These are phyloP conservation scores for Trametes villosa DNA, from an alignment of 768 basidiomycete genomes.

Conservation along the genomic window DNA sequence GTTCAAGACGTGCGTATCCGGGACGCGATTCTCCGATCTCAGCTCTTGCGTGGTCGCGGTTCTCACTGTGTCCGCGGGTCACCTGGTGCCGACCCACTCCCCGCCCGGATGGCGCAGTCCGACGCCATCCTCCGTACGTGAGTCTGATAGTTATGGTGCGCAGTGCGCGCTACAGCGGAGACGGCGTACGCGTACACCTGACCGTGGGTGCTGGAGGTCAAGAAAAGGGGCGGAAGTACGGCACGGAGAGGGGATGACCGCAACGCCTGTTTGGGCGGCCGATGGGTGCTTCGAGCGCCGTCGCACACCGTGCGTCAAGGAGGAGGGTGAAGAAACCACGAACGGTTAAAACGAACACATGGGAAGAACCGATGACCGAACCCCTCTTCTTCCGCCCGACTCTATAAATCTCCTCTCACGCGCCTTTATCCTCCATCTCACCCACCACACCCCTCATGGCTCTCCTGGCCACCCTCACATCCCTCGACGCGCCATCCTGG, in stretches of 20 bases:
- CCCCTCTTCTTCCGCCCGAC: conserved; percentile 13
- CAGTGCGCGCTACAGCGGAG: not conserved
- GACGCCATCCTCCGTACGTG: too few species aligned
- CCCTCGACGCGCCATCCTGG: conserved; percentile 23
- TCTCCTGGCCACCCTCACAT: conserved; percentile 15
- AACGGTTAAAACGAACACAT: not conserved
- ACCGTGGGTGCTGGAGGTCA: not conserved
- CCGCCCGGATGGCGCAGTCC: too few species aligned
- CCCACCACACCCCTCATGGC: conserved; percentile 18
- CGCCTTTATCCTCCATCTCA: not conserved
- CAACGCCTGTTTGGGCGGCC: not conserved
- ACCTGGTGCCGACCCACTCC: too few species aligned
- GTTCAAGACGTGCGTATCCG: too few species aligned
- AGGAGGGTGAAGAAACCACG: not conserved
- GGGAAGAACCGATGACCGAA: not conserved
- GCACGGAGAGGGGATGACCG: not conserved
- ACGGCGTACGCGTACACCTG: not conserved
- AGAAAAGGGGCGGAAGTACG: not conserved
- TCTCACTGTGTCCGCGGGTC: too few species aligned
- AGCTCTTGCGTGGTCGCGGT: too few species aligned
- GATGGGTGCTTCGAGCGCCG: conserved; percentile 3
- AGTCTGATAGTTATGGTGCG: too few species aligned
- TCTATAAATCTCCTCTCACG: conserved; percentile 6
- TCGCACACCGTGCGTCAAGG: not conserved
- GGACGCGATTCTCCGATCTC: too few species aligned